phyloP scores from a whole-genome alignment of 805 yeast species.

The Lachancea waltii region DNA sequence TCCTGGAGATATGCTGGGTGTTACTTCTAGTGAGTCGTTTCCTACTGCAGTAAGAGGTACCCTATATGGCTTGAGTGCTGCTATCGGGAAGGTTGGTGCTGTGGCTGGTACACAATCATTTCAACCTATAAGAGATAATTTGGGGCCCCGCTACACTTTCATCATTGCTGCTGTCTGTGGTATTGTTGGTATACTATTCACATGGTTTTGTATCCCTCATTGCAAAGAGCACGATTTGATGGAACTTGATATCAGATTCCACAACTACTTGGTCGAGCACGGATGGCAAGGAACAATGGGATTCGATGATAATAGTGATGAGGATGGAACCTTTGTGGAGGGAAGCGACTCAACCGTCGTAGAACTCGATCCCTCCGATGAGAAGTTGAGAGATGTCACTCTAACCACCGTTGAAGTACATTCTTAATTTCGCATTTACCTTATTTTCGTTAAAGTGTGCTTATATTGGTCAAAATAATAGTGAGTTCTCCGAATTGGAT shows the following conservation, averaged over 20 bases:
- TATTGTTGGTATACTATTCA: constrained; percentile 51
- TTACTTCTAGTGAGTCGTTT: constrained; percentile 57
- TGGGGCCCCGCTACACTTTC: constrained; percentile 70
- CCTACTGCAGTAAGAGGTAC: constrained; percentile 79
- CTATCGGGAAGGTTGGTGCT: constrained; percentile 81
- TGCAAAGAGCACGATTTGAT: constrained; percentile 61
- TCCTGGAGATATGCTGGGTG: constrained; percentile 72
- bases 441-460: no score
- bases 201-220: constrained; percentile 61
- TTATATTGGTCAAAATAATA: no score
- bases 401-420: no score
- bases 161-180: constrained; percentile 75
- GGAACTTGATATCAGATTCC: constrained; percentile 57
- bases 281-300: constrained; percentile 53
- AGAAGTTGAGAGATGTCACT: no score
- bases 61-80: constrained; percentile 68
- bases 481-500: no score
- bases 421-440: no score
- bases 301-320: constrained; percentile 11
- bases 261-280: constrained; percentile 47
- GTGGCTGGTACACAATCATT: constrained; percentile 71
- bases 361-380: no score
- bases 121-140: constrained; percentile 55
- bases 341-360: no score
- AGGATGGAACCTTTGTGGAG: neutral